Evolutionary conservation across 495 filamentous ascomycete genomes (phyloP).

Genomic region (Penicillium turbatum): DNA sequence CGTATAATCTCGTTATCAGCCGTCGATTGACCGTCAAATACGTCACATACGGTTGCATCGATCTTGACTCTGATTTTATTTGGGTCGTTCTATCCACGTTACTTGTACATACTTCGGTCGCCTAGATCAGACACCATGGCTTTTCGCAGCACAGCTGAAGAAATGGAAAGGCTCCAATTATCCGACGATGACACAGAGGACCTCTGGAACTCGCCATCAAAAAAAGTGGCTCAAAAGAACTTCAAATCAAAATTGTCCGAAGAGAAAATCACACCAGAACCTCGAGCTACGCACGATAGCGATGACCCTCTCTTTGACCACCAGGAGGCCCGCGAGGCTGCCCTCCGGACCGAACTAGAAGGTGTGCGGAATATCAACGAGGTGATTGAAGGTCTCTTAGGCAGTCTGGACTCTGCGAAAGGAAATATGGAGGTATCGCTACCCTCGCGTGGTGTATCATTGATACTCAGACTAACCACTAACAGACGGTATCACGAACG

Average conservation of each 20-base stretch:
- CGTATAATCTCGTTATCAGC: background rate
- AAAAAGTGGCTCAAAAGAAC: constrained; percentile 28
- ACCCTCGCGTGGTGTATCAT: background rate
- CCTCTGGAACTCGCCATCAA: constrained; percentile 69
- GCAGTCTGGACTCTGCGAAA: constrained; percentile 73
- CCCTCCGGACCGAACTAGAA: constrained; percentile 72
- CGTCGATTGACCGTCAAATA: background rate
- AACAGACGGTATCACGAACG: constrained; percentile 77
- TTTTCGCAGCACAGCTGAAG: constrained; percentile 37
- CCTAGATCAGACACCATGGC: constrained; percentile 21
- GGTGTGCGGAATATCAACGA: constrained; percentile 79
- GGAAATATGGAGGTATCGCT: constrained; percentile 81
- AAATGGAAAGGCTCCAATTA: constrained; percentile 50
- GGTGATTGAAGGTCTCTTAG: constrained; percentile 78
- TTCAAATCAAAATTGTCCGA: constrained; percentile 17
- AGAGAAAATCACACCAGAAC: constrained; percentile 39
- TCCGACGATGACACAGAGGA: constrained; percentile 65
- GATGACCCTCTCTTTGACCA: constrained; percentile 56
- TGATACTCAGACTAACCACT: constrained; percentile 5
- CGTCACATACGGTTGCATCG: background rate
- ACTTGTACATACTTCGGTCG: constrained; percentile 2
- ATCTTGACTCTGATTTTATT: background rate
- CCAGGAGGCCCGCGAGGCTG: constrained; percentile 67
- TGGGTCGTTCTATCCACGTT: background rate
- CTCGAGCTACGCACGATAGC: constrained; percentile 37